A percentile compares a stretch with the other conserved stretches of the same genome.
Conservation (phyloP, 371 early-diverging fungal species). For the Circinella umbellata region DNA sequence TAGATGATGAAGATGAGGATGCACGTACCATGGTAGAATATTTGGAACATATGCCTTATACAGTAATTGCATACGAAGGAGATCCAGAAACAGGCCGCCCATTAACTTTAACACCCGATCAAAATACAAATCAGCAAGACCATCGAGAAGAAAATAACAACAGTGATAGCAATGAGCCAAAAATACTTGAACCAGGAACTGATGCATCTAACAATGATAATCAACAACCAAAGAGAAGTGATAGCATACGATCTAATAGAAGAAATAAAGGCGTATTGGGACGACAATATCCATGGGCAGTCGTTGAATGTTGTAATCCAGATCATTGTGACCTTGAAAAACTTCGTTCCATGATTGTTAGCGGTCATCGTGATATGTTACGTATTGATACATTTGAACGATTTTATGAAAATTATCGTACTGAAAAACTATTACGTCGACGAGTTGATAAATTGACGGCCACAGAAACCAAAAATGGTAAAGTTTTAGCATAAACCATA, state of each 20-base stretch:
- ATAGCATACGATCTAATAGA: not conserved
- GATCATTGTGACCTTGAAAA: slow-evolving; percentile 82
- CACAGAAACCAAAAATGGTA: not conserved
- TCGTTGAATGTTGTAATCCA: slow-evolving; percentile 84
- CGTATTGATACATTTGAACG: slow-evolving; percentile 84
- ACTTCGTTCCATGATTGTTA: slow-evolving; percentile 56
- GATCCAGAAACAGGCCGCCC: slow-evolving; percentile 39
- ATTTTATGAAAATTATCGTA: slow-evolving; percentile 89
- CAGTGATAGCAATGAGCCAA: slow-evolving; percentile 43
- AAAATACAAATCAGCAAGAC: not conserved
- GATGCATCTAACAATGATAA: too few species aligned
- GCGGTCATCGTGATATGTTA: slow-evolving; percentile 79
- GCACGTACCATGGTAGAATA: slow-evolving; percentile 41
- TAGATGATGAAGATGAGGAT: slow-evolving; percentile 39
- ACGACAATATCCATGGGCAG: slow-evolving; percentile 97
- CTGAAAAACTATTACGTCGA: slow-evolving; percentile 69
- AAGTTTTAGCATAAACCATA: not conserved
- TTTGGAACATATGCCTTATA: slow-evolving; percentile 64
- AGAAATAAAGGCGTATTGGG: slow-evolving; percentile 50
- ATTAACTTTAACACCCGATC: slow-evolving; percentile 11
- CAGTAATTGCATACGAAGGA: slow-evolving; percentile 76
- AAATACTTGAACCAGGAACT: not conserved
- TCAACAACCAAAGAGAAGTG: not conserved
- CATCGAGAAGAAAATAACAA: slow-evolving; percentile 46
- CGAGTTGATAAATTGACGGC: slow-evolving; percentile 29